Base-by-base conservation (phyloP, 108 stramenopile genomes). In the Nannochloropsis gaditana region DNA sequence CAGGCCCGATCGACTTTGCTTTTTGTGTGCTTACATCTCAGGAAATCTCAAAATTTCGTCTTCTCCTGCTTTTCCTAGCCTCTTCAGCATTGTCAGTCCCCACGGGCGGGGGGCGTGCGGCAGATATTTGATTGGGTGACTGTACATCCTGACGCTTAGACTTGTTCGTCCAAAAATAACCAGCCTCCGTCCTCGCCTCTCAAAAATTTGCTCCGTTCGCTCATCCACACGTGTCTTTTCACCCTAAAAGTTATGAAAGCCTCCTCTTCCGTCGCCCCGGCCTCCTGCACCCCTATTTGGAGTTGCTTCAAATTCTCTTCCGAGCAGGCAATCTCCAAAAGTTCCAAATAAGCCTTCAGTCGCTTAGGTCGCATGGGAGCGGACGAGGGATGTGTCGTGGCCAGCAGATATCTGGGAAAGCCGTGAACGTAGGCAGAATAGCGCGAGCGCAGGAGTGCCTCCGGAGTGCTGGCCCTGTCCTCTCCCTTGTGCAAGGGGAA, bases 331-430 rank as follows among this genome's bases (percentile, higher is more conserved):
- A 73, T 73, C 19, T 73, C 8, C 59, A 73, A 73, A 3, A 73
- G 59, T 73, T 73, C 19, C n/a, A 73, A 73, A 73, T 73, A 73
- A n/a, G 59, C 59, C n/a, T 73, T 73, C n/a, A n/a, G 19, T n/a
- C 59, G 59, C 59, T 73, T 73, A n/a, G 59, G 59, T n/a, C 59
- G 59, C 59, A 73, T 73, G 59, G 59, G 59, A 2, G 15, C 59
- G 19, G 59, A 73, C 19, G 59, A 73, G 59, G 82, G 82, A 43
- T 82, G 82, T n/a, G 82, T 82, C 42, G 82, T 43, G 11, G 19
- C 41, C 42, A 44, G 43, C 43, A 82, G 82, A 17, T 41, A 82
- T 43, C 11, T 17, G 43, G 82, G 82, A 15, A 82, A 41, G 17
- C 11, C 31, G 43, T 43, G 82, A 9, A 17, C 2, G 82, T 43